Percentiles rank a stretch among this genome's conserved stretches.
Conservation (phyloP, 352 stramenopile species). For the Pythium rhizo-oryzae region DNA sequence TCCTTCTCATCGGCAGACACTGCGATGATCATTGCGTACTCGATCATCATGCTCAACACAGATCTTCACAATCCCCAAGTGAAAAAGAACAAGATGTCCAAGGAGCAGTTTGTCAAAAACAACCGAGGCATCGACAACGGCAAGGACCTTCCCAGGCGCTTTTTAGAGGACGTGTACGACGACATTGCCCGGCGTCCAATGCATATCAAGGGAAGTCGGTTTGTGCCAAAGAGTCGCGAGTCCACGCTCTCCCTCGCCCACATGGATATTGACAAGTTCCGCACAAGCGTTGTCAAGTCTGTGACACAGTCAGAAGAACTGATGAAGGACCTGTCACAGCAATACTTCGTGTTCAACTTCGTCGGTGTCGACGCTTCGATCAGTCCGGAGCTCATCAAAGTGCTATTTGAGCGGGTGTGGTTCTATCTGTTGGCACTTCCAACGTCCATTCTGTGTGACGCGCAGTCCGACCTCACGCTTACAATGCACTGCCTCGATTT, state of each 20-base stretch:
- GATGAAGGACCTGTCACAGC: conserved; percentile 81
- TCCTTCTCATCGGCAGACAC: conserved; percentile 83
- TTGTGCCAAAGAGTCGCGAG: conserved; percentile 56
- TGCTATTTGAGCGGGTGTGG: conserved; percentile 94
- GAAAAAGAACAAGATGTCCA: conserved; percentile 97
- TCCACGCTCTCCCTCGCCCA: conserved; percentile 45
- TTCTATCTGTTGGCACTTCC: conserved; percentile 92
- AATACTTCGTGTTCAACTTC: conserved; percentile 90
- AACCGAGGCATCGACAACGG: conserved; percentile 93
- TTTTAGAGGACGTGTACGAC: conserved; percentile 96
- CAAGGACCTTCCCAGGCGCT: conserved; percentile 89
- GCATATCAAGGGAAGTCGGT: conserved; percentile 80
- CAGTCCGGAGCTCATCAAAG: conserved; percentile 91
- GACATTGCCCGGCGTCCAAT: conserved; percentile 94
- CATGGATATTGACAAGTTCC: conserved; percentile 82
- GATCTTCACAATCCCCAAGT: conserved; percentile 91
- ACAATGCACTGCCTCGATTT: conserved; percentile 84
- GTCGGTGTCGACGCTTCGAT: conserved; percentile 91
- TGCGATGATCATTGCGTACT: conserved; percentile 91
- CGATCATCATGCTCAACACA: conserved; percentile 92
- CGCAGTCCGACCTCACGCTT: conserved; percentile 75
- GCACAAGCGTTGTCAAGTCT: conserved; percentile 61
- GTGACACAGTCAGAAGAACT: conserved; percentile 84
- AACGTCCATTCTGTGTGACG: conserved; percentile 82
- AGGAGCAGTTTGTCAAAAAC: conserved; percentile 98